A percentile compares a stretch with the other conserved stretches of the same genome.
These are phyloP conservation scores for Yamadazyma epiphylla DNA, from an alignment of 1,139 yeast genomes.

Conservation along the genomic window DNA sequence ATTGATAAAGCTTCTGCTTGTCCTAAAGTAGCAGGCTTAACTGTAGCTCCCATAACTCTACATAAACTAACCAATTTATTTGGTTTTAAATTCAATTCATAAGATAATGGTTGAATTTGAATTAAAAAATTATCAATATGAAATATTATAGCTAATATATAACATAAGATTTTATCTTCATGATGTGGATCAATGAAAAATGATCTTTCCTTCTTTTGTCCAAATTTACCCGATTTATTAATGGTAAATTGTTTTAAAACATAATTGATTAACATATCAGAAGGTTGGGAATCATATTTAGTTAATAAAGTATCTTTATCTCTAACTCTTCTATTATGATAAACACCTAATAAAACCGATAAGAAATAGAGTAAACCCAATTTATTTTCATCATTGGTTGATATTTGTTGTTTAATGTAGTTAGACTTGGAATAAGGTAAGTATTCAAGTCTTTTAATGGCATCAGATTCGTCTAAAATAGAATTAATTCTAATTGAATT, in stretches of 20 bases:
- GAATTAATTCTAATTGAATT: conserved; percentile 58
- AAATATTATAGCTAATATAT: conserved; percentile 66
- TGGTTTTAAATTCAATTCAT: conserved; percentile 81
- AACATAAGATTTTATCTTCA: conserved; percentile 83
- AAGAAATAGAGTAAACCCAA: conserved; percentile 74
- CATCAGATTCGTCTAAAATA: conserved; percentile 47
- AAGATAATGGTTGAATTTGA: conserved; percentile 78
- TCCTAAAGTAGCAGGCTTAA: conserved; percentile 70
- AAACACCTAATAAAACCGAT: conserved; percentile 75
- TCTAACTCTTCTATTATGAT: conserved; percentile 63
- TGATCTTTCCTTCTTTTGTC: conserved; percentile 69
- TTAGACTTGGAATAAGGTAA: conserved; percentile 49
- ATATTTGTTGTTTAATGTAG: conserved; percentile 43
- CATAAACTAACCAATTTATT: conserved; percentile 65
- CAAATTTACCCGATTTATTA: conserved; percentile 60
- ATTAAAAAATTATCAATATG: conserved; percentile 74
- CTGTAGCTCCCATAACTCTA: conserved; percentile 77
- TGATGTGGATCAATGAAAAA: conserved; percentile 79
- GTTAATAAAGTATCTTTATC: conserved; percentile 60
- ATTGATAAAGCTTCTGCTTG: conserved; percentile 86
- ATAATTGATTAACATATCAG: conserved; percentile 72
- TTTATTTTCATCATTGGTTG: conserved; percentile 49
- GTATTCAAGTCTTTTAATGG: conserved; percentile 46
- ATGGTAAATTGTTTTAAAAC: conserved; percentile 68
- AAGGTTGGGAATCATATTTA: conserved; percentile 57